These are phyloP conservation scores for Claviceps citrina DNA, from an alignment of 2,329 filamentous ascomycete genomes.

Conservation along the genomic window DNA sequence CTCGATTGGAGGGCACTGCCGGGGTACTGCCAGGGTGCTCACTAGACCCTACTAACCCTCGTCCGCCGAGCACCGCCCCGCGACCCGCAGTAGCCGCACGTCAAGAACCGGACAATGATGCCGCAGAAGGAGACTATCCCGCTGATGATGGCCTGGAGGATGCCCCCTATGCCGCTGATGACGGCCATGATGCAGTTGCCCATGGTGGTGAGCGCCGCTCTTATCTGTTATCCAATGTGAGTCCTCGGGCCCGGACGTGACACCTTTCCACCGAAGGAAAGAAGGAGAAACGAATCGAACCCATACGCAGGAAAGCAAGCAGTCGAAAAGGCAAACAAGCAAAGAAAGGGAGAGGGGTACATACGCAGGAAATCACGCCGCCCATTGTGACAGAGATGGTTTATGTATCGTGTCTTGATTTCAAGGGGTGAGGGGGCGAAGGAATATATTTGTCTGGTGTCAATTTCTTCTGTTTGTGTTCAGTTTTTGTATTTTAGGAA, in stretches of 20 bases:
- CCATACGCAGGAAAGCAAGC: slow-evolving; percentile 69
- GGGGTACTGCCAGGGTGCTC: too few species aligned
- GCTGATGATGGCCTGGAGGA: slow-evolving; percentile 51
- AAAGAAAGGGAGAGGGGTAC: slow-evolving; percentile 14
- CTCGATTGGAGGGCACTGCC: too few species aligned
- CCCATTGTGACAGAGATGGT: slow-evolving; percentile 50
- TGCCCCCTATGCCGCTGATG: slow-evolving; percentile 48
- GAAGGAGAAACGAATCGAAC: neutral
- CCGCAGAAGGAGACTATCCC: slow-evolving; percentile 49
- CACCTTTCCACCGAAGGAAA: too few species aligned
- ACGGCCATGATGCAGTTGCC: slow-evolving; percentile 53
- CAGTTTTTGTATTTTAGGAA: too few species aligned
- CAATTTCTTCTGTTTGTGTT: too few species aligned
- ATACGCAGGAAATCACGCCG: slow-evolving; percentile 70
- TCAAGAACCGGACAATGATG: slow-evolving; percentile 52
- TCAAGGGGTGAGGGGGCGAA: too few species aligned
- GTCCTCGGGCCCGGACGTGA: too few species aligned
- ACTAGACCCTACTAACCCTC: slow-evolving; percentile 13
- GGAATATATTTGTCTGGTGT: too few species aligned
- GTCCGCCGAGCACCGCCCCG: slow-evolving; percentile 7
- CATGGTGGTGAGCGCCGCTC: slow-evolving; percentile 45
- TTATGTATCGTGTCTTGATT: too few species aligned
- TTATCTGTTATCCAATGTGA: too few species aligned
- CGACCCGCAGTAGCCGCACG: slow-evolving; percentile 29
- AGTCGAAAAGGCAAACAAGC: slow-evolving; percentile 39